A percentile compares a stretch with the other conserved stretches of the same genome.
Evolutionary conservation across 1,284 basidiomycete genomes (phyloP).

Genomic region (Amanita bisporigera): DNA sequence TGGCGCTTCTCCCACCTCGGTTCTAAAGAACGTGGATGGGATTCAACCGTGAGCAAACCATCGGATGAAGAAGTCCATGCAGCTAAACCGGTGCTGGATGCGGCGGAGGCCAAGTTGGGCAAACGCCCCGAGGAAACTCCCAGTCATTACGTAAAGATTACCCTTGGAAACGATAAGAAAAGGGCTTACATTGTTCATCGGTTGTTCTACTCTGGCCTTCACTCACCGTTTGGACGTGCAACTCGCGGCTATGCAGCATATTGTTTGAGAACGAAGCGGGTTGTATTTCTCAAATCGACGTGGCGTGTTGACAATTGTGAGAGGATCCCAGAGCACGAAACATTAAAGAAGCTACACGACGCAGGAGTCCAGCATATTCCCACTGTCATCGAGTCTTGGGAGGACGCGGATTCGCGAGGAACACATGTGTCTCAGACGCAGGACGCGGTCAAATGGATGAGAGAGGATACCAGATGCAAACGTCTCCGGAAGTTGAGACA

Average conservation of each 20-base stretch:
- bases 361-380: conserved; percentile 1
- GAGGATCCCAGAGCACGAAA: conserved; percentile 13
- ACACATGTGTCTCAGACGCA: background rate
- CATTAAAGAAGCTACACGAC: conserved; percentile 8
- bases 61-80: background rate
- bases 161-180: background rate
- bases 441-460: background rate
- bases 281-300: conserved; percentile 16
- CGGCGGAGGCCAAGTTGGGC: too few relatives aligned
- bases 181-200: background rate
- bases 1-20: background rate
- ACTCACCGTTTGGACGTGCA: background rate
- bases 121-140: too few relatives aligned
- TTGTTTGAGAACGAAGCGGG: background rate
- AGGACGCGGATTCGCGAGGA: background rate
- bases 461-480: background rate
- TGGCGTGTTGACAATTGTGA: conserved; percentile 11
- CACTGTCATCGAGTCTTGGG: background rate
- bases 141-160: too few relatives aligned
- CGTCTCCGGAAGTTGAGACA: background rate
- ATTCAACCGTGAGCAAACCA: background rate
- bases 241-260: conserved; percentile 1
- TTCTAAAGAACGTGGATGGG: background rate
- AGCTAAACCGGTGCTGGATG: too few relatives aligned
- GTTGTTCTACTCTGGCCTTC: too few relatives aligned